A percentile compares a stretch with the other conserved stretches of the same genome.
Evolutionary conservation across 768 basidiomycete species (phyloP).

Genomic region (Trametes sanguinea): DNA sequence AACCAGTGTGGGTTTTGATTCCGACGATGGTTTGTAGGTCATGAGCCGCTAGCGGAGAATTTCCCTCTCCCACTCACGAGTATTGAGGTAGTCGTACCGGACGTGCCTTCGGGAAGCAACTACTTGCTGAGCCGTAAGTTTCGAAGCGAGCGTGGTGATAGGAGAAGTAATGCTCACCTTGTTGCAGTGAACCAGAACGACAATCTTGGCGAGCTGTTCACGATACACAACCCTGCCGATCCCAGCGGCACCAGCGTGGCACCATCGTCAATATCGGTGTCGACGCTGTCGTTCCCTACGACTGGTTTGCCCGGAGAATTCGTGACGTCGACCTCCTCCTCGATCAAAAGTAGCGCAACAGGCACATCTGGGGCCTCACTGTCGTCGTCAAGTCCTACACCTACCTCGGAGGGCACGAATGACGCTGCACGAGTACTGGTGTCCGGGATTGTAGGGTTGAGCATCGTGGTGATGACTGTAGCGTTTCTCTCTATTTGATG

Average conservation of each 20-base stretch:
- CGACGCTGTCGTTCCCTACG: neutral
- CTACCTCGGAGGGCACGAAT: no score
- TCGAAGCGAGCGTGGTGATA: no score
- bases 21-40: no score
- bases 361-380: no score
- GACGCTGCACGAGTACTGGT: no score
- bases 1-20: no score
- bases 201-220: constrained; percentile 1
- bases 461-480: no score
- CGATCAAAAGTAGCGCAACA: no score
- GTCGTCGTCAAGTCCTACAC: no score
- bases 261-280: neutral
- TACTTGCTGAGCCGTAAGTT: neutral
- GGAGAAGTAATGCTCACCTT: neutral
- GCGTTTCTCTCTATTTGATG: no score
- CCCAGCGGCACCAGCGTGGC: neutral
- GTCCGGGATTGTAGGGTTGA: no score
- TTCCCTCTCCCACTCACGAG: neutral
- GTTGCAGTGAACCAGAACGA: neutral
- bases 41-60: neutral
- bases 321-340: neutral
- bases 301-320: neutral
- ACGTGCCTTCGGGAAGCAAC: neutral
- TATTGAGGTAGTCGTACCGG: neutral
- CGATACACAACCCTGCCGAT: constrained; percentile 4